phyloP scores from a whole-genome alignment of 1,284 basidiomycete species.

The Melampsora americana region DNA sequence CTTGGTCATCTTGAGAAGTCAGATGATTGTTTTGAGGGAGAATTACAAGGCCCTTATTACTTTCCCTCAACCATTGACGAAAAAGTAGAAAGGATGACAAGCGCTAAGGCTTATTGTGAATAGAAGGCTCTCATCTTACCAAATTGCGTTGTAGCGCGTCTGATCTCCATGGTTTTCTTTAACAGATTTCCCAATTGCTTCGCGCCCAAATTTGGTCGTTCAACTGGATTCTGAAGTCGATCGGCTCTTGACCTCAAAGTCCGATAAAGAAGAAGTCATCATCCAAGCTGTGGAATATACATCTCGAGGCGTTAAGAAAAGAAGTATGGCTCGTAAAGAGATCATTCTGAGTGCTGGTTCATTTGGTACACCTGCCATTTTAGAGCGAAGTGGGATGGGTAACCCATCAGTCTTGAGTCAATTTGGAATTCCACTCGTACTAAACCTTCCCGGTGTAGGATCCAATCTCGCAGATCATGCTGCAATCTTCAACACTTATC shows the following conservation, averaged over 20 bases:
- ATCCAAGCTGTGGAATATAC: constrained; percentile 29
- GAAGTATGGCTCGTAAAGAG: constrained; percentile 46
- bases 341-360: constrained; percentile 49
- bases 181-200: constrained; percentile 18
- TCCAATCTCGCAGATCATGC: constrained; percentile 47
- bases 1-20: not conserved
- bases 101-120: constrained; percentile 41
- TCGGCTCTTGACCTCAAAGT: constrained; percentile 27
- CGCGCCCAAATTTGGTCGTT: constrained; percentile 25
- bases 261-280: not conserved
- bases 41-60: constrained; percentile 21
- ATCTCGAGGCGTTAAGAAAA: not conserved
- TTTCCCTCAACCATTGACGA: constrained; percentile 34
- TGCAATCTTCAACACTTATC: constrained; percentile 13
- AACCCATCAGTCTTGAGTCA: constrained; percentile 43
- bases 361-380: constrained; percentile 50
- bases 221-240: constrained; percentile 10
- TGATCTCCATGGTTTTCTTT: not conserved
- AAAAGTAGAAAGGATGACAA: constrained; percentile 26
- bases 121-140: too few relatives aligned
- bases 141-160: not conserved
- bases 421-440: constrained; percentile 43
- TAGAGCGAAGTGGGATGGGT: constrained; percentile 51
- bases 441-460: constrained; percentile 47
- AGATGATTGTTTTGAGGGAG: constrained; percentile 18